Evolutionary conservation across 140 eudicot species (phyloP).

Genomic region (Anethum foeniculum): DNA sequence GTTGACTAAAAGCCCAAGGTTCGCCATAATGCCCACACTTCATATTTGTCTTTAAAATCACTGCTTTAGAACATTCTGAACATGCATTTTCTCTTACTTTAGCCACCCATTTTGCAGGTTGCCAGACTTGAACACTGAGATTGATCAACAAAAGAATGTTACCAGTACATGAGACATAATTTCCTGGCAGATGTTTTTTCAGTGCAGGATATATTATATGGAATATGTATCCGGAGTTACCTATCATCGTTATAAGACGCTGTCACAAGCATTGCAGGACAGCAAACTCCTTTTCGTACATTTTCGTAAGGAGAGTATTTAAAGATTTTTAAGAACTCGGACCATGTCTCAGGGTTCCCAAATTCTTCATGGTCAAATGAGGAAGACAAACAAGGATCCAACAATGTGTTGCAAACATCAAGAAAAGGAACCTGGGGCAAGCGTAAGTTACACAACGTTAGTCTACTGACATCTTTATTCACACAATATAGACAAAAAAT

Average conservation of each 20-base stretch:
- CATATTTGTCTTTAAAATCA: not conserved
- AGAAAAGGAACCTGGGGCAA: slow-evolving; percentile 72
- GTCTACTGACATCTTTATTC: not conserved
- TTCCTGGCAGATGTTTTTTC: not conserved
- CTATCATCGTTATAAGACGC: slow-evolving; percentile 69
- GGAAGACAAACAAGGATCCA: slow-evolving; percentile 76
- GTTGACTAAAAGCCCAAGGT: slow-evolving; percentile 57
- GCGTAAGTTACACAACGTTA: not conserved
- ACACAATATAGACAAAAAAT: not conserved
- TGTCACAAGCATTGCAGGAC: slow-evolving; percentile 69
- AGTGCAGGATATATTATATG: not conserved
- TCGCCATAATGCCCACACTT: slow-evolving; percentile 61
- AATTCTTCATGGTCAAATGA: slow-evolving; percentile 72
- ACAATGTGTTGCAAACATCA: slow-evolving; percentile 65
- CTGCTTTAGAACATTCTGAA: slow-evolving; percentile 39
- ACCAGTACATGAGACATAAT: not conserved
- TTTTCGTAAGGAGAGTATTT: slow-evolving; percentile 87
- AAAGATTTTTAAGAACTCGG: slow-evolving; percentile 43
- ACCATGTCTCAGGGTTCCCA: slow-evolving; percentile 61
- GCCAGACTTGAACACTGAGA: not conserved
- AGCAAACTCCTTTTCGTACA: slow-evolving; percentile 41
- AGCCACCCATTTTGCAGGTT: not conserved
- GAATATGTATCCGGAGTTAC: slow-evolving; percentile 18
- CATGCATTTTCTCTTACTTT: not conserved
- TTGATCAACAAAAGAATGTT: not conserved